Conservation (phyloP, 2,329 filamentous ascomycete genomes). For the Colletotrichum noveboracense region DNA sequence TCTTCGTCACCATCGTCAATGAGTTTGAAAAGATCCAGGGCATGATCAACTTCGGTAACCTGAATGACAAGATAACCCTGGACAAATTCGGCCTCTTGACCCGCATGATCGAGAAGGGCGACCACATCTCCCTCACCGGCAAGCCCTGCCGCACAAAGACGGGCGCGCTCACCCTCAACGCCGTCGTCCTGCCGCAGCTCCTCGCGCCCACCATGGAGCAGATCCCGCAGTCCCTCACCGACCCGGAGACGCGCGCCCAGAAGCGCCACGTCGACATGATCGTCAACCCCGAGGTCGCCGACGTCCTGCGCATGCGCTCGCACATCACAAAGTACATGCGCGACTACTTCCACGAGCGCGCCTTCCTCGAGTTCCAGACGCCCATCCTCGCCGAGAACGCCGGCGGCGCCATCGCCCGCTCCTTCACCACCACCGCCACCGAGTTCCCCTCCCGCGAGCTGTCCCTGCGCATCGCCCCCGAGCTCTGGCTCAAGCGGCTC, state of each 20-base stretch:
- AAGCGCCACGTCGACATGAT: conserved; percentile 88
- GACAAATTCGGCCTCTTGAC: conserved; percentile 64
- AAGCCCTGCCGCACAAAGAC: conserved; percentile 69
- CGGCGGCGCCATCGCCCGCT: conserved; percentile 85
- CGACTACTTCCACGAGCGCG: conserved; percentile 71
- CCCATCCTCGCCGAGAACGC: conserved; percentile 84
- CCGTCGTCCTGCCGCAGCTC: conserved; percentile 70
- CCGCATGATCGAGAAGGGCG: conserved; percentile 76
- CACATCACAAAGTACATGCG: conserved; percentile 77
- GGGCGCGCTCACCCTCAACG: conserved; percentile 80
- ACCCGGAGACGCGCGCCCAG: conserved; percentile 74
- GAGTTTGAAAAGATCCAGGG: conserved; percentile 77
- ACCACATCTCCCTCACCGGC: conserved; percentile 80
- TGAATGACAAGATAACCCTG: conserved; percentile 34
- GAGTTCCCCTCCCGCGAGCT: conserved; percentile 76
- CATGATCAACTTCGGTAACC: conserved; percentile 70
- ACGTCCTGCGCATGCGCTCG: conserved; percentile 77
- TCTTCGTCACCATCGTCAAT: conserved; percentile 83
- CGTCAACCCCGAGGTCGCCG: conserved; percentile 70
- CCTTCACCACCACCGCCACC: conserved; percentile 81
- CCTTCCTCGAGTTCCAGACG: conserved; percentile 88
- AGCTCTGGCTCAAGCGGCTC: conserved; percentile 92
- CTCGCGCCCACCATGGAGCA: conserved; percentile 81
- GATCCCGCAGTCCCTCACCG: conserved; percentile 73
- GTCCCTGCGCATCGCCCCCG: conserved; percentile 86